Conservation (phyloP, 2,329 filamentous ascomycete genomes). For the Apiospora koreana region DNA sequence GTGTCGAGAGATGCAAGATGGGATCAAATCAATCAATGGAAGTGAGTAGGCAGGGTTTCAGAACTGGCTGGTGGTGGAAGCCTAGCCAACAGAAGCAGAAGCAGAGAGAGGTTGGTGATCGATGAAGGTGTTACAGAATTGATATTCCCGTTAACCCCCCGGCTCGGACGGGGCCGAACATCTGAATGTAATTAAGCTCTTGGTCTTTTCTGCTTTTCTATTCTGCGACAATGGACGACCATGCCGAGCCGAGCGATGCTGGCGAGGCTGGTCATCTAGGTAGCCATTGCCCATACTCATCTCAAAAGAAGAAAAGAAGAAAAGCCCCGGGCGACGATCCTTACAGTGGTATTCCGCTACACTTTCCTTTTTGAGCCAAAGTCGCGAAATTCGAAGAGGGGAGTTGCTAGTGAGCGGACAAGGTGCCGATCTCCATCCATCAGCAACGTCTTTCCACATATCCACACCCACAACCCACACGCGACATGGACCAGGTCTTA, state of each 20-base stretch:
- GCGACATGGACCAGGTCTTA: background rate
- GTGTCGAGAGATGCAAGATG: background rate
- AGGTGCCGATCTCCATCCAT: background rate
- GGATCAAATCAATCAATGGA: background rate
- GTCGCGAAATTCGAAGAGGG: conserved; percentile 8
- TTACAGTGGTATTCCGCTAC: background rate
- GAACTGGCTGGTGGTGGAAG: too few relatives aligned
- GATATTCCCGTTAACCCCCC: background rate
- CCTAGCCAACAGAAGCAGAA: background rate
- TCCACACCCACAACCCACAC: background rate
- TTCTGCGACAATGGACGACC: background rate
- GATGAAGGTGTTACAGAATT: background rate
- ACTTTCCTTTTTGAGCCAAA: conserved; percentile 9
- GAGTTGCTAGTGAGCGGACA: background rate
- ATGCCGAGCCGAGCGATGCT: background rate
- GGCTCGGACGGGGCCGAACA: background rate
- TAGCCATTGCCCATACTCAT: too few relatives aligned
- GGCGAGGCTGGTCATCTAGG: too few relatives aligned
- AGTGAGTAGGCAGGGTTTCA: background rate
- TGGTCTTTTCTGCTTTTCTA: background rate
- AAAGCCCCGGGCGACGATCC: background rate
- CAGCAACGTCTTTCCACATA: background rate
- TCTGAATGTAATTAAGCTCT: too few relatives aligned
- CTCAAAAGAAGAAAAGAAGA: background rate
- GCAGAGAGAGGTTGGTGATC: background rate